Percentiles rank a stretch among this genome's conserved stretches.
Evolutionary conservation across 352 stramenopile genomes (phyloP).

Genomic region (Globisporangium alternatum): DNA sequence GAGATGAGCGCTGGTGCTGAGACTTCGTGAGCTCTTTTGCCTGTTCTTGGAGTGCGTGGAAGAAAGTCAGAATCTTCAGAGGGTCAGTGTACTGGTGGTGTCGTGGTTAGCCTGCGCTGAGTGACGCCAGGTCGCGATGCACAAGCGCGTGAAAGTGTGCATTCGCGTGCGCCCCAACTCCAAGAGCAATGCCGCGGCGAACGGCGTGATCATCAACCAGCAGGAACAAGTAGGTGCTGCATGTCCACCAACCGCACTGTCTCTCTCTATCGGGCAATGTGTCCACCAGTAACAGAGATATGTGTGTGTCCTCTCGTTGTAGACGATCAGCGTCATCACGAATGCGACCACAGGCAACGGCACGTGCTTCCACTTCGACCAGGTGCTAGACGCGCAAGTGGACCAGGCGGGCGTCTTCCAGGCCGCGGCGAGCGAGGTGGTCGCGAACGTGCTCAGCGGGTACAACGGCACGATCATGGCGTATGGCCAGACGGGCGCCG

Average conservation of each 20-base stretch:
- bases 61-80: neutral
- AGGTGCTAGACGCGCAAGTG: conserved; percentile 41
- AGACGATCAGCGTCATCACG: conserved; percentile 64
- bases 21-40: neutral
- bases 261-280: neutral
- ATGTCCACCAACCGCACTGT: neutral
- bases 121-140: conserved; percentile 22
- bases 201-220: conserved; percentile 40
- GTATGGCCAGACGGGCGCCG: conserved; percentile 71
- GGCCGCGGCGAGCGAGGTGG: conserved; percentile 39
- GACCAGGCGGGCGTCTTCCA: conserved; percentile 56
- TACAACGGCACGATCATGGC: conserved; percentile 80
- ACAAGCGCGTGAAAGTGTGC: conserved; percentile 72
- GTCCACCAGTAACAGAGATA: neutral
- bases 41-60: neutral
- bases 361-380: conserved; percentile 67
- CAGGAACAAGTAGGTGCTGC: conserved; percentile 34
- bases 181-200: conserved; percentile 4
- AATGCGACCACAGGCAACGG: conserved; percentile 44
- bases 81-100: neutral
- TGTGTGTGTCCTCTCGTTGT: neutral
- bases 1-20: neutral
- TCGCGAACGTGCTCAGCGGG: conserved; percentile 57
- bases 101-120: neutral
- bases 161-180: conserved; percentile 50